phyloP scores from a whole-genome alignment of 768 basidiomycete species.

The Suillus subaureus region DNA sequence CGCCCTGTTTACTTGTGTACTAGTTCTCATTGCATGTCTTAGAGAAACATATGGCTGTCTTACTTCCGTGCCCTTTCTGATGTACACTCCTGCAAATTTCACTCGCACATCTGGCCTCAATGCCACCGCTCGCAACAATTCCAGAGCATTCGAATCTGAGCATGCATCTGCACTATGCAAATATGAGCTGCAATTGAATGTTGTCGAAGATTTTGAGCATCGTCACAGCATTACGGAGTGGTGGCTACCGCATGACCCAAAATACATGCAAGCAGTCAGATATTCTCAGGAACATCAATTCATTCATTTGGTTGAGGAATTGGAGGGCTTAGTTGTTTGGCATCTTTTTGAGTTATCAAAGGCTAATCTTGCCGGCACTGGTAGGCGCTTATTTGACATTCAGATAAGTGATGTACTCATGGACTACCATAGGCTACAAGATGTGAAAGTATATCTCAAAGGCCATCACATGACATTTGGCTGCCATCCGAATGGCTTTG shows the following conservation, averaged over 20 bases:
- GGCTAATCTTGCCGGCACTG: background rate
- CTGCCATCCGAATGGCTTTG: background rate
- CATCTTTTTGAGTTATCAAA: background rate
- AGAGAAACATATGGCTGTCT: constrained; percentile 17
- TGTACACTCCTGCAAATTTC: constrained; percentile 19
- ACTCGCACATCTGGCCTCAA: constrained; percentile 18
- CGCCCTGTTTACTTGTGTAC: background rate
- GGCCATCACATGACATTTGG: background rate
- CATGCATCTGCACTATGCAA: constrained; percentile 18
- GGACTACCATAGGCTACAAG: background rate
- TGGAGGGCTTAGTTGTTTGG: constrained; percentile 37
- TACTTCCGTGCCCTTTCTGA: constrained; percentile 15
- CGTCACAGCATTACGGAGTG: constrained; percentile 25
- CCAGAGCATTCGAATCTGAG: constrained; percentile 24
- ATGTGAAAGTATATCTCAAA: background rate
- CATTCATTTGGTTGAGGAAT: constrained; percentile 30
- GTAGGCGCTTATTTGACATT: background rate
- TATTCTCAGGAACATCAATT: constrained; percentile 21
- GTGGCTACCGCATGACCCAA: constrained; percentile 28
- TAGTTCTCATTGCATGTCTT: background rate
- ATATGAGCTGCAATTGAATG: constrained; percentile 15
- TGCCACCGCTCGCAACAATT: constrained; percentile 16
- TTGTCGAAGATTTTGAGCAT: constrained; percentile 17
- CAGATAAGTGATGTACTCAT: background rate
- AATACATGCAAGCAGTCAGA: constrained; percentile 24